phyloP scores from a whole-genome alignment of 2,329 filamentous ascomycete genomes.

The Claviceps sorghi region DNA sequence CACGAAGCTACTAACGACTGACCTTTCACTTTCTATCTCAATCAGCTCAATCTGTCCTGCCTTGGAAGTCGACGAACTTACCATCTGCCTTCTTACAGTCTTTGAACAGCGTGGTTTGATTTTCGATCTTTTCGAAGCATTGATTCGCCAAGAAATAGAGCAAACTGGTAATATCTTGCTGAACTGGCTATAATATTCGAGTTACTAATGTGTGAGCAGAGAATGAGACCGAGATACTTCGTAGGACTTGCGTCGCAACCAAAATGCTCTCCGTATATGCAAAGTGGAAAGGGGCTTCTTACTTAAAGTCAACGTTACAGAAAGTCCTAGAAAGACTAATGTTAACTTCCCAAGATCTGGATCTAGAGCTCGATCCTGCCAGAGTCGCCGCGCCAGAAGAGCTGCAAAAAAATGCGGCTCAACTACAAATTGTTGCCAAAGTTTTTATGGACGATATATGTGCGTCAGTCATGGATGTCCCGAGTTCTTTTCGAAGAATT shows the following conservation, averaged over 20 bases:
- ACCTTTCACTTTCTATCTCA: slow-evolving; percentile 46
- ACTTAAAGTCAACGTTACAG: slow-evolving; percentile 49
- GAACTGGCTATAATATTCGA: background rate
- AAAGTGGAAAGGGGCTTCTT: slow-evolving; percentile 53
- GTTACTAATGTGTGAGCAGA: slow-evolving; percentile 24
- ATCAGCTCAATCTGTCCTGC: slow-evolving; percentile 54
- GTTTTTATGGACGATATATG: slow-evolving; percentile 60
- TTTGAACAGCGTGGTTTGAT: slow-evolving; percentile 51
- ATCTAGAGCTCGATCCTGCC: slow-evolving; percentile 52
- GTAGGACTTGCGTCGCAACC: slow-evolving; percentile 56
- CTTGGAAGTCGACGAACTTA: slow-evolving; percentile 53
- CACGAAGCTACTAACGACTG: slow-evolving; percentile 42
- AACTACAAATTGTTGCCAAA: slow-evolving; percentile 52
- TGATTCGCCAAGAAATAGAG: slow-evolving; percentile 55
- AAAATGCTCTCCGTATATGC: slow-evolving; percentile 59
- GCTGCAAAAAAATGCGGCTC: slow-evolving; percentile 49
- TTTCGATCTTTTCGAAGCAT: slow-evolving; percentile 48
- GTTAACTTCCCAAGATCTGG: slow-evolving; percentile 50
- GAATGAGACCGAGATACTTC: slow-evolving; percentile 51
- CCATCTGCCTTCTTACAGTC: slow-evolving; percentile 52
- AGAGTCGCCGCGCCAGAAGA: slow-evolving; percentile 46
- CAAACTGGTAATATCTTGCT: slow-evolving; percentile 35
- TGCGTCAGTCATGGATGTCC: slow-evolving; percentile 45
- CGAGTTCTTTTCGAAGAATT: slow-evolving; percentile 49
- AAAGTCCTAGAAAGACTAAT: slow-evolving; percentile 53